Conservation (phyloP, 164 flowering plant genomes). For the Akebia trifoliata region DNA sequence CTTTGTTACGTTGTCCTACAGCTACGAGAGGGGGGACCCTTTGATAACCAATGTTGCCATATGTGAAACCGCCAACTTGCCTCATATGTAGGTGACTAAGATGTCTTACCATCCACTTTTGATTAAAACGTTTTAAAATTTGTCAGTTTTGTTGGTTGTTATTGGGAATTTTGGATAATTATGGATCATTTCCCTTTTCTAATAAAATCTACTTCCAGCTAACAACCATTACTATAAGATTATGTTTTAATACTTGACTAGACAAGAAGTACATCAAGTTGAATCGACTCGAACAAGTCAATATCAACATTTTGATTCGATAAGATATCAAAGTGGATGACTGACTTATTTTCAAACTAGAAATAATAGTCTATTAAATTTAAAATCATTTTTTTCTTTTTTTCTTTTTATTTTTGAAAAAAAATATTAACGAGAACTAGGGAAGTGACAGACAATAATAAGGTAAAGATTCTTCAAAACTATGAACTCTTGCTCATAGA, state of each 20-base stretch:
- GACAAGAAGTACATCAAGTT: not conserved
- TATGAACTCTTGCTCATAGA: no score
- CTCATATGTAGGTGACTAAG: slow-evolving; percentile 23
- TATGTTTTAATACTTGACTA: not conserved
- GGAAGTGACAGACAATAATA: no score
- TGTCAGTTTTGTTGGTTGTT: slow-evolving; percentile 13
- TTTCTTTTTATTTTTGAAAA: no score
- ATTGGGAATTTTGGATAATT: slow-evolving; percentile 1
- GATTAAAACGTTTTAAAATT: not conserved
- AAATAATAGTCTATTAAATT: no score
- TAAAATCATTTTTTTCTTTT: no score
- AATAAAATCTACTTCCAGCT: not conserved
- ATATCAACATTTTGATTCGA: no score
- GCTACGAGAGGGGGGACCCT: slow-evolving; percentile 8
- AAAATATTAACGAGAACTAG: no score
- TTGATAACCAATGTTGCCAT: slow-evolving; percentile 15
- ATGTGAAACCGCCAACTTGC: slow-evolving; percentile 24
- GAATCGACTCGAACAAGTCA: no score
- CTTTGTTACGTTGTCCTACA: not conserved
- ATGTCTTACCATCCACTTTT: slow-evolving; percentile 30
- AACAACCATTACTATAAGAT: not conserved
- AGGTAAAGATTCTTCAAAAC: no score
- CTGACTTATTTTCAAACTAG: no score
- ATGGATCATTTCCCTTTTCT: not conserved
- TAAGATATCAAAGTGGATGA: no score